Evolutionary conservation across 2,329 filamentous ascomycete genomes (phyloP).

Genomic region (Nigrospora osmanthi): DNA sequence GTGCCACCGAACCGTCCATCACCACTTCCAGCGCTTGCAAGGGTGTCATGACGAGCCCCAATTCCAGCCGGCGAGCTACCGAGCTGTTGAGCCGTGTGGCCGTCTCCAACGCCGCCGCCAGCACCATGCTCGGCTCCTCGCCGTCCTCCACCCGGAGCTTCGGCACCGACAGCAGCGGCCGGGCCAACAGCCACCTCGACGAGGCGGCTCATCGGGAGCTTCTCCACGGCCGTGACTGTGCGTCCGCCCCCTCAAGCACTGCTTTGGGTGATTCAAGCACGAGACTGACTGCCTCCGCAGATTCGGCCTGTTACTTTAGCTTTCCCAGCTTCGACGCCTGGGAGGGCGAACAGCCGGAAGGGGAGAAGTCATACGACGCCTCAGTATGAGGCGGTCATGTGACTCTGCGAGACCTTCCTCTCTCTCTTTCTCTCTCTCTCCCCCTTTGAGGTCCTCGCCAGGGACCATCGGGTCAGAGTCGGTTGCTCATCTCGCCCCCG

Average conservation of each 20-base stretch:
- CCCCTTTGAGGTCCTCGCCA: too few relatives aligned
- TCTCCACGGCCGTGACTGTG: constrained; percentile 12
- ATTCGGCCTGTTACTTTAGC: constrained; percentile 57
- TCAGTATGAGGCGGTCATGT: constrained; percentile 10
- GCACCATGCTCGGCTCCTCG: constrained; percentile 19
- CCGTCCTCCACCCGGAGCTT: constrained; percentile 27
- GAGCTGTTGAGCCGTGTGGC: constrained; percentile 48
- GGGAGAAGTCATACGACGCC: constrained; percentile 24
- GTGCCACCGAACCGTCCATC: constrained; percentile 49
- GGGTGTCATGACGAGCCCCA: constrained; percentile 40
- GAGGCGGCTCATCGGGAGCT: constrained; percentile 10
- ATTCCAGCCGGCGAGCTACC: constrained; percentile 41
- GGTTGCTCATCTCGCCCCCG: too few relatives aligned
- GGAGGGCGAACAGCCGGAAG: constrained; percentile 37
- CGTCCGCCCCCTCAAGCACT: constrained; percentile 4
- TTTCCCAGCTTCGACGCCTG: constrained; percentile 68
- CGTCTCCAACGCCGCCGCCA: constrained; percentile 35
- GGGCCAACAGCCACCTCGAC: constrained; percentile 10
- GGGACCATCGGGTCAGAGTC: too few relatives aligned
- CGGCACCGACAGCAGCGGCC: constrained; percentile 20
- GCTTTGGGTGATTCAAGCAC: neutral
- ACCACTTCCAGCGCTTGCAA: constrained; percentile 46
- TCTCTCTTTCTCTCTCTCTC: too few relatives aligned
- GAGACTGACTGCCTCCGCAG: constrained; percentile 13
- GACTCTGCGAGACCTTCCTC: neutral